Evolutionary conservation across 2,329 filamentous ascomycete genomes (phyloP).

Genomic region (Zarea fungicola): DNA sequence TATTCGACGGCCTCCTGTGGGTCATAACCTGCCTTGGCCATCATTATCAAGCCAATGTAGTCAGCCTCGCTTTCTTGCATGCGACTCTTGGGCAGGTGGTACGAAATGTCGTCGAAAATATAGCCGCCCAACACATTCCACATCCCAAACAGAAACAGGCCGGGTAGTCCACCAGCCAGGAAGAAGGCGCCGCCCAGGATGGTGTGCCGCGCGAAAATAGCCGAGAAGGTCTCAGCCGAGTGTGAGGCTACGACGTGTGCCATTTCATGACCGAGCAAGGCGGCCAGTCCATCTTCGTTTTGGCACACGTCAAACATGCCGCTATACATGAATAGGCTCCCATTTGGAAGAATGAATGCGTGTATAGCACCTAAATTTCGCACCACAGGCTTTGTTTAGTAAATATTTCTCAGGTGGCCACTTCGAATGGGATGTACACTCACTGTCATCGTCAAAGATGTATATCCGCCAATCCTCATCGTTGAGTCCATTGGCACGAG

Average conservation of each 20-base stretch:
- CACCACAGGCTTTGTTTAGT: no score
- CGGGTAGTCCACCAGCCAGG: slow-evolving; percentile 39
- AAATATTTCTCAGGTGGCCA: no score
- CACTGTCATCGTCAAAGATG: slow-evolving; percentile 61
- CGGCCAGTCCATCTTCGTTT: slow-evolving; percentile 64
- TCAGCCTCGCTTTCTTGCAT: slow-evolving; percentile 73
- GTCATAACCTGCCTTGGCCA: slow-evolving; percentile 73
- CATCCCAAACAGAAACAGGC: slow-evolving; percentile 32
- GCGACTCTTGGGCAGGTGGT: slow-evolving; percentile 61
- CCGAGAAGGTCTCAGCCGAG: slow-evolving; percentile 56
- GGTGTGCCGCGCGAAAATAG: slow-evolving; percentile 45
- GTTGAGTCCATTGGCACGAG: slow-evolving; percentile 60
- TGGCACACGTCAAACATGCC: slow-evolving; percentile 63
- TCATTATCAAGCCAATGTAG: slow-evolving; percentile 77
- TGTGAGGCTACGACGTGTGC: slow-evolving; percentile 70
- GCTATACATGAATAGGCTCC: slow-evolving; percentile 74
- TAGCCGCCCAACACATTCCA: slow-evolving; percentile 41
- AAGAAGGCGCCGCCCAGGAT: slow-evolving; percentile 45
- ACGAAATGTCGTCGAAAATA: slow-evolving; percentile 53
- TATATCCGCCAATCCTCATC: slow-evolving; percentile 63
- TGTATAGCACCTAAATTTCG: slow-evolving; percentile 43
- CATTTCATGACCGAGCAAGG: slow-evolving; percentile 75
- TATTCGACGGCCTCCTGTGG: slow-evolving; percentile 61
- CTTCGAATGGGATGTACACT: no score
- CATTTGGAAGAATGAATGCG: slow-evolving; percentile 72